Base-by-base conservation (phyloP, 2,329 filamentous ascomycete species). In the Microdochium trichocladiopsis region DNA sequence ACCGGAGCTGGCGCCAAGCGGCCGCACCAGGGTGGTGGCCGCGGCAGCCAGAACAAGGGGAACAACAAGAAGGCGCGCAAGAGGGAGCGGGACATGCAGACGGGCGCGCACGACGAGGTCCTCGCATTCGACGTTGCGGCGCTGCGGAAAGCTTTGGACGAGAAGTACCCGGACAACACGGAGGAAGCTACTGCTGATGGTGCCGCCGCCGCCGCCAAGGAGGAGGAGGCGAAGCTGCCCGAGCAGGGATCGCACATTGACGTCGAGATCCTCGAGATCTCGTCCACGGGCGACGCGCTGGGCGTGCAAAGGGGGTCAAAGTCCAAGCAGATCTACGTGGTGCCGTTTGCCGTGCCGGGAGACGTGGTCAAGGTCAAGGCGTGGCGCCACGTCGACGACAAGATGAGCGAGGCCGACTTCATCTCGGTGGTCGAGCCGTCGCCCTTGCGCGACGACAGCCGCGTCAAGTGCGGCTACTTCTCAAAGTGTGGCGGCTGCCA, bases 281-380 rank as follows among this genome's bases (percentile, higher is more conserved):
- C 93, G 0, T 97, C 93, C 0, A 96, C 90, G 0, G 94, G 94
- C 51, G 94, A 97, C 60, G 94, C 90, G 2, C 79, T 99, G 52
- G 94, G 88, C 3, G 75, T 89, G 53, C 80, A 82, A n/a, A 72
- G 82, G 25, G 79, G 82, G 54, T 76, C 75, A n/a, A 73, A 81
- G 51, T 76, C 75, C n/a, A 73, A 81, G 51, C 79, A 78, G 54
- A 76, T 96, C 67, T 96, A 92, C 64, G 86, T 94, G 50, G 86
- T 97, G 1, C 91, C 93, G 3, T 99, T 96, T 66, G 81, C 87
- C 22, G 79, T 93, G 2, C 92, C 94, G 0, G 94, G 94, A 25
- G 94, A 99, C 68, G 78, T 75, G 2, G 86, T 89, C 54, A 83
- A 80, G 53, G 87, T 88, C 56, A 95, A 91, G 66, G 84, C 95